Evolutionary conservation across 257 asterid species (phyloP).

Genomic region (Ilex aquifolium): DNA sequence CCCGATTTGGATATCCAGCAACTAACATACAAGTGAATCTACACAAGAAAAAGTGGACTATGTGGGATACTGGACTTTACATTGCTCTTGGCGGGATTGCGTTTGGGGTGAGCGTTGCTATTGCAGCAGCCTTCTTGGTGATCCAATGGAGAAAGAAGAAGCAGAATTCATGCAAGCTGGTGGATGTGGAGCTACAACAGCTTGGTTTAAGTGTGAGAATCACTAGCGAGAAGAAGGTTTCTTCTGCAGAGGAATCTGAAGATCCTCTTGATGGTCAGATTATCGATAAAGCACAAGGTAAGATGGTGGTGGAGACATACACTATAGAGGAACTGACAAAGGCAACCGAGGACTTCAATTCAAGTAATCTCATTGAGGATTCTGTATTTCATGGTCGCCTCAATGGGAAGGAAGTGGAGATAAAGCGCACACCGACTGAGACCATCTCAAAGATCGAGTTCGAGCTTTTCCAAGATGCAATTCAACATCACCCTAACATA

Average conservation of each 20-base stretch:
- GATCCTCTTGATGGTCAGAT: conserved; percentile 40
- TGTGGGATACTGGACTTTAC: conserved; percentile 40
- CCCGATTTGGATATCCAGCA: conserved; percentile 22
- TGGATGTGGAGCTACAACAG: conserved; percentile 57
- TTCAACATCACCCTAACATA: conserved; percentile 52
- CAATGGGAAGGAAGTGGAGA: conserved; percentile 54
- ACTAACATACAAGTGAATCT: conserved; percentile 19
- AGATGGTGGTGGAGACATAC: conserved; percentile 42
- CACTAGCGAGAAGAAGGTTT: conserved; percentile 64
- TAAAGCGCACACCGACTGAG: conserved; percentile 35
- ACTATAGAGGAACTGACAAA: conserved; percentile 57
- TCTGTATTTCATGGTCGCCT: conserved; percentile 70
- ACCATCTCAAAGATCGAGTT: conserved; percentile 34
- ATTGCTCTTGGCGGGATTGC: conserved; percentile 32
- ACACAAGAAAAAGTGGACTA: conserved; percentile 29
- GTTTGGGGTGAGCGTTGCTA: conserved; percentile 23
- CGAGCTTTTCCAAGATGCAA: conserved; percentile 31
- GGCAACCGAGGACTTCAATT: conserved; percentile 58
- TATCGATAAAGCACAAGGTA: conserved; percentile 37
- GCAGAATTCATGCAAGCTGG: conserved; percentile 11
- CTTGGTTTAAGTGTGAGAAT: conserved; percentile 61
- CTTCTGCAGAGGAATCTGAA: conserved; percentile 61
- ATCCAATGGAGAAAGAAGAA: conserved; percentile 28
- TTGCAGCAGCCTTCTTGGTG: conserved; percentile 37
- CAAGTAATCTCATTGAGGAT: conserved; percentile 46